Evolutionary conservation across 495 filamentous ascomycete genomes (phyloP), one percentile per base, ranked within the genome.

Genomic region (Xylaria intraflava): DNA sequence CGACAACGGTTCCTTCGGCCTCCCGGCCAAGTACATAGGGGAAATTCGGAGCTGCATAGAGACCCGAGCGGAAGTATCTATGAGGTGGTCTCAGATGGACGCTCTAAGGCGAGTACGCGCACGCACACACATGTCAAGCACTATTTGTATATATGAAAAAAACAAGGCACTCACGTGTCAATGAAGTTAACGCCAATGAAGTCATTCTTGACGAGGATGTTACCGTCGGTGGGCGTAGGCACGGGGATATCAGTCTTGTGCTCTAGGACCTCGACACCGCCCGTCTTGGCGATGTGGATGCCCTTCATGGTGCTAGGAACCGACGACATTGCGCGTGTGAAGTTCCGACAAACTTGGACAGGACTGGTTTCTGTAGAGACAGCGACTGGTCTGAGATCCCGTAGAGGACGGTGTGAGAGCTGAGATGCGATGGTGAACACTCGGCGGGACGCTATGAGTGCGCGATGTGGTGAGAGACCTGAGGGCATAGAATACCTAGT

Each of bases 141-240:
- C 11, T 4, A 31, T 31, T 19, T 29, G 5, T 10, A 16, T 29
- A 27, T 35, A n/a, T 16, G 20, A 6, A 10, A 36, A 41, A 31
- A 31, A 36, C 48, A 26, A 27, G 33, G 1, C 39, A 53, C 72
- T 49, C 72, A 84, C 79, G 78, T 88, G 62, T 88, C 86, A 66
- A 96, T 95, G 71, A 83, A 97, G 69, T 97, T 96, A 49, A 97
- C 74, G 16, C 92, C 92, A 40, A 88, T 79, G 43, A 82, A 87
- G 50, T 88, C 82, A 65, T 96, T 96, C 69, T 88, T 87, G 42
- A 97, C 81, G 2, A 97, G 78, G 26, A 96, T 55, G 53, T 96
- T 77, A 42, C 83, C 85, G 38, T 85, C 81, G 46, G 81, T 69
- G 26, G 84, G 82, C 22, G 75, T 71, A 0, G 92, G 90, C 9